Base-by-base conservation (phyloP, 1,284 basidiomycete species). In the Cryptococcus sp. region DNA sequence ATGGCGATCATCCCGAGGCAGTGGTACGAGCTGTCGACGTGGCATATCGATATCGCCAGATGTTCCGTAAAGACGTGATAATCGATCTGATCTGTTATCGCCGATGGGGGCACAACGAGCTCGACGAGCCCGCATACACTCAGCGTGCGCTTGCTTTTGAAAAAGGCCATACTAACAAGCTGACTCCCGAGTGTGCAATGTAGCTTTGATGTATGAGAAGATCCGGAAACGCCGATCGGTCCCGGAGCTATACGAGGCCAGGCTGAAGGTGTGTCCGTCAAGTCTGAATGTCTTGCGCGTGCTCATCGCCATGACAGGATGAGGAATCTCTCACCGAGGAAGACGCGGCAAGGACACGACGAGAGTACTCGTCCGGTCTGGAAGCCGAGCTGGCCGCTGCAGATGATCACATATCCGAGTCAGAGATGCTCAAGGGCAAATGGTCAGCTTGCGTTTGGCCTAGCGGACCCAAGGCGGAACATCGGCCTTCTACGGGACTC, bases 41-140 rank as follows among this genome's bases (percentile, higher is more conserved):
- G 11, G 91, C 90, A 0, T 88, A 91, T 81, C 85, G 86, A 64
- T 94, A 93, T 70, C 82, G 91, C 54, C 86, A 89, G 69, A 83
- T 88, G 76, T 92, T 92, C 82, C 84, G 89, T 58, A 90, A 90
- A 81, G 90, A 93, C 71, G 85, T 93, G 62, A 88, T 93, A 61
- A 84, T 94, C 30, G 92, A 95, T 77, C 78, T 94, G 48, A 83
- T 95, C 64, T 90, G 91, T 5, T 94, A 94, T 73, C 84, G 92
- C 39, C 83, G 67, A 42, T 76, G 84, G 82, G 89, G 89, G 3
- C 92, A 94, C 75, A 94, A 94, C 71, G 91, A 94, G 77, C 84
- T 94, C 38, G 92, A 95, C 71, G 85, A 93, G 65, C 93, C 94
- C 0, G 86, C 86, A 17, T 92, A 93, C 76, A 96, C 94, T 0